Evolutionary conservation across 2,329 filamentous ascomycete species (phyloP).

Genomic region (Ophiostoma tasmaniense): DNA sequence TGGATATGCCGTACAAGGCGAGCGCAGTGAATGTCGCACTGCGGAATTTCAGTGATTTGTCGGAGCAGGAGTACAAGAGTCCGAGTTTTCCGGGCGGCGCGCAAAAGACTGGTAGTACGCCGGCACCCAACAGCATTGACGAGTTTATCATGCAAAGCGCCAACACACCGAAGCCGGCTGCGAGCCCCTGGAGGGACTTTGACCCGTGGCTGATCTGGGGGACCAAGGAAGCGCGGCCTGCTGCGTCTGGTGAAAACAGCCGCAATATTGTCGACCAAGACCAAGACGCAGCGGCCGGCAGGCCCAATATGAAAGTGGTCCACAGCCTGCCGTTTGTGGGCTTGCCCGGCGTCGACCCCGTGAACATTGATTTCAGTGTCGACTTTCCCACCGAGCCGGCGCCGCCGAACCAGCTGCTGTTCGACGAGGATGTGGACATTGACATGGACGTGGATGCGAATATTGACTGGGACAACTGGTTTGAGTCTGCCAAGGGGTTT

Average conservation of each 20-base stretch:
- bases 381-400: neutral
- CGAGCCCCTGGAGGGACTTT: neutral
- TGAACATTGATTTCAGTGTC: neutral
- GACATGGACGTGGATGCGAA: slow-evolving; percentile 13
- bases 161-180: neutral
- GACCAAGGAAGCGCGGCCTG: neutral
- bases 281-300: neutral
- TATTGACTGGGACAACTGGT: slow-evolving; percentile 19
- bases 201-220: slow-evolving; percentile 15
- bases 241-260: neutral
- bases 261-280: neutral
- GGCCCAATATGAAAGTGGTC: neutral
- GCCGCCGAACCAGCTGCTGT: neutral
- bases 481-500: slow-evolving; percentile 11
- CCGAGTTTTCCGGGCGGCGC: neutral
- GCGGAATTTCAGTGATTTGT: slow-evolving; percentile 10
- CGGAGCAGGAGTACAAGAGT: slow-evolving; percentile 12
- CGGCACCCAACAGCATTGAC: slow-evolving; percentile 13
- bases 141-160: slow-evolving; percentile 6
- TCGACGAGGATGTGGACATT: slow-evolving; percentile 10
- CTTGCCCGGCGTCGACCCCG: neutral
- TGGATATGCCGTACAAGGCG: neutral
- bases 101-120: neutral
- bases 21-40: neutral
- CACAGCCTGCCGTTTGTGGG: neutral